Conservation (phyloP, 306 rosid species). For the Prunus davidiana region DNA sequence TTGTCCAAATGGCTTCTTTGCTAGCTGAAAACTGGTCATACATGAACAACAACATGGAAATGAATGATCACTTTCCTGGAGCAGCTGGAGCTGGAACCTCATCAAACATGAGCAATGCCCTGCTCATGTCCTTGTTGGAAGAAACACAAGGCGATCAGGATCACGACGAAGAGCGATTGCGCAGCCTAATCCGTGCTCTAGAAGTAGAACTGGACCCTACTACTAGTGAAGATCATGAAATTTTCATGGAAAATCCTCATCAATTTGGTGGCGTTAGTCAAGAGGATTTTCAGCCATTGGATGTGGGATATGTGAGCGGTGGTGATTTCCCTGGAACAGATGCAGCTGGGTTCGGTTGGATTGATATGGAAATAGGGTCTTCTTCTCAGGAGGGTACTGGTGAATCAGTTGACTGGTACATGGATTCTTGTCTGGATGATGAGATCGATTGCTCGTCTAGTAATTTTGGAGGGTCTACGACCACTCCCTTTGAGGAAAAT, state of each 20-base stretch:
- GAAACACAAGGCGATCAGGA: constrained; percentile 24
- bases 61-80: not conserved
- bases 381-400: not conserved
- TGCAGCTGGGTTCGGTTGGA: constrained; percentile 9
- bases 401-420: constrained; percentile 2
- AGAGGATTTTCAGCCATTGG: constrained; percentile 3
- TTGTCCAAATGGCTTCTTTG: constrained; percentile 15
- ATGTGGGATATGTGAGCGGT: not conserved
- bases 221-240: not conserved
- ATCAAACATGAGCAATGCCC: constrained; percentile 4
- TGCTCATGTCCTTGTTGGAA: constrained; percentile 18
- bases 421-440: constrained; percentile 2
- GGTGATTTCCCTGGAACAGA: not conserved
- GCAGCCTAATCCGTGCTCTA: constrained; percentile 14
- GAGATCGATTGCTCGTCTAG: constrained; percentile 2
- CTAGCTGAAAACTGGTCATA: constrained; percentile 13
- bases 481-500: not conserved
- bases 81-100: not conserved
- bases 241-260: not conserved
- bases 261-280: not conserved
- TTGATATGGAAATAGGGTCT: constrained; percentile 2
- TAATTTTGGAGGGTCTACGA: not conserved
- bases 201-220: constrained; percentile 12
- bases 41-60: constrained; percentile 16
- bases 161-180: constrained; percentile 15